Conservation (phyloP, 495 filamentous ascomycete species). For the Polyplosphaeria fusca region DNA sequence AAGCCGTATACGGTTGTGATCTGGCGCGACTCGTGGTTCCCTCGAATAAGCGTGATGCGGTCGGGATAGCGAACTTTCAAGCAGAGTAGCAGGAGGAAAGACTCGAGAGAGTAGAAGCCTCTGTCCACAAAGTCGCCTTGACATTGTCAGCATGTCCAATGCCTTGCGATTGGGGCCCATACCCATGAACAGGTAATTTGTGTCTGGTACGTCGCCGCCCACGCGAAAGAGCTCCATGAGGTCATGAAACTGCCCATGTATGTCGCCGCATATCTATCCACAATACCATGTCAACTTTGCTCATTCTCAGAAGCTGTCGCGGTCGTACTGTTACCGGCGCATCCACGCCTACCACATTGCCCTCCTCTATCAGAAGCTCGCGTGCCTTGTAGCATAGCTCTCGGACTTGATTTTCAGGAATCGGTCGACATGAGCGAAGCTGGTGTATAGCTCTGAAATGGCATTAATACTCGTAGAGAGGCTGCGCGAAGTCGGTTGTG, state of each 20-base stretch:
- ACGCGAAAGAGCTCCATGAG: slow-evolving; percentile 98
- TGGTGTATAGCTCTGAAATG: slow-evolving; percentile 77
- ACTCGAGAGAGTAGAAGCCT: slow-evolving; percentile 96
- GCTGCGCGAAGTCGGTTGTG: background rate
- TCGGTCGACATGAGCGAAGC: slow-evolving; percentile 90
- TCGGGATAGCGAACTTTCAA: slow-evolving; percentile 98
- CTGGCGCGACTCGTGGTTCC: slow-evolving; percentile 95
- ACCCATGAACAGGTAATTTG: slow-evolving; percentile 87
- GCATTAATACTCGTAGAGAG: slow-evolving; percentile 10
- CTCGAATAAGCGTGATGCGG: slow-evolving; percentile 93
- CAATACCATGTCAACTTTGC: background rate
- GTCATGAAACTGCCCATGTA: slow-evolving; percentile 81
- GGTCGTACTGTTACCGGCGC: slow-evolving; percentile 79
- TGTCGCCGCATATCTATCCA: slow-evolving; percentile 87
- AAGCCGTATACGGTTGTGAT: slow-evolving; percentile 99
- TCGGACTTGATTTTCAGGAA: slow-evolving; percentile 90
- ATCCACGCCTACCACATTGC: slow-evolving; percentile 93
- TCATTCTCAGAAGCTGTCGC: too few relatives aligned
- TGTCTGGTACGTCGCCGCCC: slow-evolving; percentile 92
- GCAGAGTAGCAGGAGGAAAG: slow-evolving; percentile 89
- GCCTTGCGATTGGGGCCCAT: background rate
- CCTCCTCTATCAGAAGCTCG: slow-evolving; percentile 95
- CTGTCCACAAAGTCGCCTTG: slow-evolving; percentile 95
- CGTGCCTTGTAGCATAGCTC: slow-evolving; percentile 97
- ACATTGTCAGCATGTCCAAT: background rate